Evolutionary conservation across 2,329 filamentous ascomycete species (phyloP), one percentile per base, ranked within the genome.

Genomic region (Colletotrichum eleusines): DNA sequence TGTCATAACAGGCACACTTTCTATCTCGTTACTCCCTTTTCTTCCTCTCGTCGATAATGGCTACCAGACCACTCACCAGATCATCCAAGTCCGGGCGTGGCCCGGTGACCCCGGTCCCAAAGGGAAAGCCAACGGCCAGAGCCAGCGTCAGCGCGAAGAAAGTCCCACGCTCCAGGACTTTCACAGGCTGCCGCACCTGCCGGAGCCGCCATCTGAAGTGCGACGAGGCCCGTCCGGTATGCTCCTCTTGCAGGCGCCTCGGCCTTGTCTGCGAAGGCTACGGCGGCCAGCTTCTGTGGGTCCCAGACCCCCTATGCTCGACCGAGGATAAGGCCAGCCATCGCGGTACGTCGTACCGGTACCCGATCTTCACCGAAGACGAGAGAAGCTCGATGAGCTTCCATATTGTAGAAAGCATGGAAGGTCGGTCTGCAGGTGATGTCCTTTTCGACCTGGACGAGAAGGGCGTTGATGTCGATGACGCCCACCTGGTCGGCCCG

Each of bases 141-240:
- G 40, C 38, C n/a, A 1, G 31, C 42, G 57, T 20, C 16, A 23
- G 16, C 48, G 31, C 65, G 14, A 67, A 67, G 50, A 67, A 40
- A 40, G 65, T 67, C 28, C 65, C 58, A 16, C 61, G 62, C 18
- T 67, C 71, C 9, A 71, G 66, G 69, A 80, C 78, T 1, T 80
- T 80, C 50, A 80, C 79, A 5, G 78, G 79, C 31, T 80, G 79
- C 35, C 76, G 77, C 18, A 80, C 78, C 16, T 80, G 79, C 71
- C 75, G 79, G 23, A 78, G 74, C 63, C 79, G 83, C 18, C 83
- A 84, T 73, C 76, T 80, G 35, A 85, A 85, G 75, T 85, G 82
- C 66, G 83, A 85, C 66, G 82, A 84, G 70, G 75, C 76, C 5
- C 79, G 78, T 5, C 83, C 83, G 5, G 74, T 74, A 31, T 85